A percentile compares a stretch with the other conserved stretches of the same genome.
Evolutionary conservation across 1,139 yeast genomes (phyloP).

Genomic region (Trichomonascaceae sp.): DNA sequence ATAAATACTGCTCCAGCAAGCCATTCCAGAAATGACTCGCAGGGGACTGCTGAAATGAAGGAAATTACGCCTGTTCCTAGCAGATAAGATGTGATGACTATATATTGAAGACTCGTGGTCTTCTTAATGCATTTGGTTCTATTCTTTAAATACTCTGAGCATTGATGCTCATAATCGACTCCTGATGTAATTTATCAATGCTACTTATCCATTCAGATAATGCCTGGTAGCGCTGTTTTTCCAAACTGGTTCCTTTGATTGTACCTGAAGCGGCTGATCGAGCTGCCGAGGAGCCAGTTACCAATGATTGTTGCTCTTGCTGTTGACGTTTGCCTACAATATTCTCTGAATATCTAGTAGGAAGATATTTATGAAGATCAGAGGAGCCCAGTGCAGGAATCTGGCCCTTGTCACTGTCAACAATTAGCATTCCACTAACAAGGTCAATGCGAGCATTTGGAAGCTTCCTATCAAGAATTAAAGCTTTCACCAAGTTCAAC

Average conservation of each 20-base stretch:
- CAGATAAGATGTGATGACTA: background rate
- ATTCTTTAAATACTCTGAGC: background rate
- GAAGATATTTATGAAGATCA: conserved; percentile 8
- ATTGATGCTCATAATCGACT: background rate
- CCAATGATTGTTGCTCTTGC: conserved; percentile 16
- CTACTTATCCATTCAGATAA: conserved; percentile 7
- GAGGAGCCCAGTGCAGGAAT: conserved; percentile 1
- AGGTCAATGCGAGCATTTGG: conserved; percentile 41
- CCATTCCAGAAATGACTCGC: background rate
- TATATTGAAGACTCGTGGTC: background rate
- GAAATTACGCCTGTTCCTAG: background rate
- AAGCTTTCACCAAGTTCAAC: conserved; percentile 31
- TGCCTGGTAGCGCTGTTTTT: conserved; percentile 2
- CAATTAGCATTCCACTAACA: conserved; percentile 10
- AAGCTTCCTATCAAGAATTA: conserved; percentile 44
- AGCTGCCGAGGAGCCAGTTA: conserved; percentile 11
- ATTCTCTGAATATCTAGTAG: conserved; percentile 14
- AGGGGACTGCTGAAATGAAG: background rate
- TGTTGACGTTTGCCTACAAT: conserved; percentile 14
- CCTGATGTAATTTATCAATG: conserved; percentile 1
- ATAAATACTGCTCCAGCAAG: background rate
- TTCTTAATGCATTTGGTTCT: background rate
- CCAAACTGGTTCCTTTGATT: background rate
- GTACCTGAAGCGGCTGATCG: conserved; percentile 1
- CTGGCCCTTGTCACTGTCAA: conserved; percentile 2